phyloP scores from a whole-genome alignment of 2,329 filamentous ascomycete genomes.

The Phialocephala sp. region DNA sequence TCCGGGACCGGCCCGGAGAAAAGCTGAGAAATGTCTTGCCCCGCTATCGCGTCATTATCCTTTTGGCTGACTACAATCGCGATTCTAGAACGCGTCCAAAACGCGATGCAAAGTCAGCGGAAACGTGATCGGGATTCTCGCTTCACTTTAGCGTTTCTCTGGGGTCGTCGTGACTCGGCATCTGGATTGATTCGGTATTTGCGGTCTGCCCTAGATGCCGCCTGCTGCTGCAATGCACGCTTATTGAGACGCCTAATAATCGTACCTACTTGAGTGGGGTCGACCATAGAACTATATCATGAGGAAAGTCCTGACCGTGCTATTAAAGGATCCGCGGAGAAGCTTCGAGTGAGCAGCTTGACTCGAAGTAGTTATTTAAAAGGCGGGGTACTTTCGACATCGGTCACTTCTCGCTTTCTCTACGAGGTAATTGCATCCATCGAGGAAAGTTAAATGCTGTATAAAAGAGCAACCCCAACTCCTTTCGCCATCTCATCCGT shows the following conservation, averaged over 20 bases:
- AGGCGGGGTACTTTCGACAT: neutral
- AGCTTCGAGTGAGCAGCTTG: neutral
- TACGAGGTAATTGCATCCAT: neutral
- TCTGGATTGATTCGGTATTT: neutral
- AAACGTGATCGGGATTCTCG: slow-evolving; percentile 6
- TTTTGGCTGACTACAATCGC: slow-evolving; percentile 8
- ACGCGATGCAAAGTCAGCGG: neutral
- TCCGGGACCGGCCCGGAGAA: neutral
- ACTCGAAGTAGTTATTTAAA: neutral
- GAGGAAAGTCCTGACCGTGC: neutral
- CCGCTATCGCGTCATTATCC: slow-evolving; percentile 3
- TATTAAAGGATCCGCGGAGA: neutral
- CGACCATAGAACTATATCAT: too few relatives aligned
- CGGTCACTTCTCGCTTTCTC: neutral
- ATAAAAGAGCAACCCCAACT: neutral
- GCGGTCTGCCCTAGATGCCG: too few relatives aligned
- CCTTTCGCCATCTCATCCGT: neutral
- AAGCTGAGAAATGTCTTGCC: neutral
- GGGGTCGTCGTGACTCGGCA: neutral
- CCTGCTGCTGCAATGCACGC: too few relatives aligned
- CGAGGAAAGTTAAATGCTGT: neutral
- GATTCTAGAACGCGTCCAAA: neutral
- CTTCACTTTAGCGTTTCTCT: neutral
- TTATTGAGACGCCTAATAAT: too few relatives aligned
- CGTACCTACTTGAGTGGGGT: too few relatives aligned